Base-by-base conservation (phyloP, 2,329 filamentous ascomycete species). In the Xylaria sp. region DNA sequence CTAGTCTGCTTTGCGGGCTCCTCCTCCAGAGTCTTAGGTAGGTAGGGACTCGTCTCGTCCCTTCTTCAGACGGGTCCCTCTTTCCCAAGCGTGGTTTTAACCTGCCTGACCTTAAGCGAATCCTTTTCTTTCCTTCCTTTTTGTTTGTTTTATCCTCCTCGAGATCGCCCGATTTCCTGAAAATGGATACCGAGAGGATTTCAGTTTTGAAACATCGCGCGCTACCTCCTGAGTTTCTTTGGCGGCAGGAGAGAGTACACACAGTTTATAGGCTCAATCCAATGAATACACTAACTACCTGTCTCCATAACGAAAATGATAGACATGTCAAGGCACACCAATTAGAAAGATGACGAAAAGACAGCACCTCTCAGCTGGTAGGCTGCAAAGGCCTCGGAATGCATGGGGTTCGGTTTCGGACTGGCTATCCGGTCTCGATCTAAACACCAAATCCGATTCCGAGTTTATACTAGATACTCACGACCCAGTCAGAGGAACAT, bases 1-100 rank as follows among this genome's bases (percentile, higher is more conserved):
- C 21, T 40, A 58, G 50, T 65, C 27, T 51, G 35, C 23, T 18
- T 61, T 62, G 51, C 55, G 59, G 66, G 62, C 32, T 35, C 32
- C 29, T 29, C 29, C 47, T 58, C 55, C 57, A 50, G 62, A 57
- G 21, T 21, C 16, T 53, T 13, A 40, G 35, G 13, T n/a, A 44
- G 40, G 5, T 18, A 62, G 51, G 57, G 57, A 55, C 40, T 37
- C 21, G 32, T 35, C 18, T 48, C 21, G 42, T 61, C 60, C 53
- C 27, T 10, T 35, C 8, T 35, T 47, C 40, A 25, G 35, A 55
- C 29, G 29, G 10, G 5, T 6, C 47, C 8, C 23, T 27, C 21
- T 18, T 2, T 32, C 27, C 35, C 27, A 50, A 27, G 47, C 21
- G 21, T 5, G 47, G 18, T 32, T 23, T 55, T 5, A 25, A 32